Conservation (phyloP, 192 early-diverging fungal genomes). For the Spizellomyces punctatus region DNA sequence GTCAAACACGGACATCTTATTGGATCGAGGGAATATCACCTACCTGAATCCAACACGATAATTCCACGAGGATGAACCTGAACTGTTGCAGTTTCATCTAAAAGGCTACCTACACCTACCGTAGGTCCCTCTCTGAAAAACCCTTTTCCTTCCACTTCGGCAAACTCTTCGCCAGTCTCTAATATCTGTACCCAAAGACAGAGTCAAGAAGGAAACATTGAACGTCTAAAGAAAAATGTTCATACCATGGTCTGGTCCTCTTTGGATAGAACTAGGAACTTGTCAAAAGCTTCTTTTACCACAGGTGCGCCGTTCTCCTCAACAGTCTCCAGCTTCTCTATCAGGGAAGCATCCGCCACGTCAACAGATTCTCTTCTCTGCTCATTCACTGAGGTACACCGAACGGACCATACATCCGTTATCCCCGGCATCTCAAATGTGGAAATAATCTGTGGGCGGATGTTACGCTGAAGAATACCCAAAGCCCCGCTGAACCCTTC, state of each 20-base stretch:
- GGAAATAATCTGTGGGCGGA: slow-evolving; percentile 63
- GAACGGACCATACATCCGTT: slow-evolving; percentile 71
- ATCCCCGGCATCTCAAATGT: slow-evolving; percentile 60
- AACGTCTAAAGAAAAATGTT: background rate
- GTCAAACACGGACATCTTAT: background rate
- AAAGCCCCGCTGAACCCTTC: slow-evolving; percentile 60
- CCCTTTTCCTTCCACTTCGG: slow-evolving; percentile 71
- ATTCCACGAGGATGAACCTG: slow-evolving; percentile 83
- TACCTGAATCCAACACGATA: slow-evolving; percentile 69
- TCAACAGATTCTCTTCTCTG: slow-evolving; percentile 12
- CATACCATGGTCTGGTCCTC: slow-evolving; percentile 64
- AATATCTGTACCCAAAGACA: slow-evolving; percentile 60
- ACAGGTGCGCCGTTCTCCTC: background rate
- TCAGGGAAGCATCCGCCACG: slow-evolving; percentile 41
- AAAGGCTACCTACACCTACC: slow-evolving; percentile 71
- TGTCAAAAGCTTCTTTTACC: background rate
- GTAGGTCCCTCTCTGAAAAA: slow-evolving; percentile 80
- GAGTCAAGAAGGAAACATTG: slow-evolving; percentile 18
- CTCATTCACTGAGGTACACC: slow-evolving; percentile 41
- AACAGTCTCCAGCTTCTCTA: background rate
- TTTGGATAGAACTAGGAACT: slow-evolving; percentile 63
- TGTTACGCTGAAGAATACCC: slow-evolving; percentile 59
- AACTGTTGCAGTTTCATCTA: slow-evolving; percentile 73
- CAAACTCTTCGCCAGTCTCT: slow-evolving; percentile 77
- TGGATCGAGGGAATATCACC: background rate